These are phyloP conservation scores for Globisporangium spiculum DNA, from an alignment of 352 stramenopile genomes.

Conservation along the genomic window DNA sequence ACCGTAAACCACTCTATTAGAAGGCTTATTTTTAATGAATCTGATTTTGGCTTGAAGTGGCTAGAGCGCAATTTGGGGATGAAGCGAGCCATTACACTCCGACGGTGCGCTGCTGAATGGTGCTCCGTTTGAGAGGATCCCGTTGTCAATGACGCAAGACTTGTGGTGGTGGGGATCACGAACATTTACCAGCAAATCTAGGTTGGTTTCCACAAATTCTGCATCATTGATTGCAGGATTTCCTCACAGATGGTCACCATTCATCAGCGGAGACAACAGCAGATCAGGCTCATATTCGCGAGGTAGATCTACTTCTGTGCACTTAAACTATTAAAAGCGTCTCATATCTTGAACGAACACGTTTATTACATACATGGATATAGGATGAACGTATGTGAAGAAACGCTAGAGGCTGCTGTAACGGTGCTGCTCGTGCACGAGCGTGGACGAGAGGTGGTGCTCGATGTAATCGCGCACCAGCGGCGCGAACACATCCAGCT, in stretches of 20 bases:
- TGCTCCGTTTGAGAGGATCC: not conserved
- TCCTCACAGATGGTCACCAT: not conserved
- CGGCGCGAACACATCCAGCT: slow-evolving; percentile 70
- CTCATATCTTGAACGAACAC: too few species aligned
- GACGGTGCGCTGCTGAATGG: too few species aligned
- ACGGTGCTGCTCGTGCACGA: slow-evolving; percentile 70
- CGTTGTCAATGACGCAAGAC: not conserved
- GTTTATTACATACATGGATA: not conserved
- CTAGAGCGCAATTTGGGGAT: too few species aligned
- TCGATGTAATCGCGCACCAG: slow-evolving; percentile 72
- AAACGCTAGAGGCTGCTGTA: slow-evolving; percentile 67
- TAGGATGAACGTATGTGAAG: not conserved
- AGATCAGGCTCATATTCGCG: too few species aligned
- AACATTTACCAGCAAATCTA: not conserved
- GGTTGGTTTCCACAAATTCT: not conserved
- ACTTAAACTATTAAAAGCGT: too few species aligned
- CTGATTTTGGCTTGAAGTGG: too few species aligned
- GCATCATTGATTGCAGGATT: not conserved
- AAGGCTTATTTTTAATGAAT: not conserved
- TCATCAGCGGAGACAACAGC: not conserved
- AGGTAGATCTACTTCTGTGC: too few species aligned
- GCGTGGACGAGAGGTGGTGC: slow-evolving; percentile 43
- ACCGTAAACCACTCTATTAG: not conserved
- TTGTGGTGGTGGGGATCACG: not conserved
- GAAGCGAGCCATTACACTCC: too few species aligned